Base-by-base conservation (phyloP, 768 basidiomycete genomes). In the Trametes villosa region DNA sequence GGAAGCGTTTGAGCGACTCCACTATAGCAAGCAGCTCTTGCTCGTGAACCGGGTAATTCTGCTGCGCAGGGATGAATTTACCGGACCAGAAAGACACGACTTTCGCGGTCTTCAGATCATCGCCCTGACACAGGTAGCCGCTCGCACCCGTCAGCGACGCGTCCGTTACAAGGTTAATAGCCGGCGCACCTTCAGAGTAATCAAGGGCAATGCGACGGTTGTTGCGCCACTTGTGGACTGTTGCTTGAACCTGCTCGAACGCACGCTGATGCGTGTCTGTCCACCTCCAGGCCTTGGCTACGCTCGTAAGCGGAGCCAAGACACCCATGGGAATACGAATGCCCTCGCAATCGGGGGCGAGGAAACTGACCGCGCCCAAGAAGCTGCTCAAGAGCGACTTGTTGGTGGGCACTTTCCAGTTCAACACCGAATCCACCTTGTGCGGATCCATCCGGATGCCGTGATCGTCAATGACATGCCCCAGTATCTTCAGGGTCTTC, bases 401-500 rank as follows among this genome's bases (percentile, higher is more conserved):
- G 26, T 71, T 76, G 0, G 68, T 70, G 0, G 72, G 72, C 0
- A 50, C 50, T 52, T 72, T 72, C 72, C 72, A 73, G 30, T 74
- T 74, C 0, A 70, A 0, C 0, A 81, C 68, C 0, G 62, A 53
- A 27, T 80, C 75, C 0, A 83, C 78, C 42, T 82, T 83, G 20
- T 76, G 63, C 0, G 78, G 77, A 33, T 82, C 79, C 77, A 81
- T 81, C 0, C 51, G 49, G 22, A 83, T 79, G 0, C 80, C 78
- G 0, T 74, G 18, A 17, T 76, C 68, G 22, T 74, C 71, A 1
- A 83, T 56, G 0, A 80, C 60, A 0, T 18, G 36, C 13, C 36
- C 36, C 0, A 81, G 59, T 20, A 68, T 45, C 26, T 66, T 68
- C 55, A 71, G 24, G n/a, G 59, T 40, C 0, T 34, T 7, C 1